Base-by-base conservation (phyloP, 1,139 yeast species). In the Saccharomycopsis hybrid region DNA sequence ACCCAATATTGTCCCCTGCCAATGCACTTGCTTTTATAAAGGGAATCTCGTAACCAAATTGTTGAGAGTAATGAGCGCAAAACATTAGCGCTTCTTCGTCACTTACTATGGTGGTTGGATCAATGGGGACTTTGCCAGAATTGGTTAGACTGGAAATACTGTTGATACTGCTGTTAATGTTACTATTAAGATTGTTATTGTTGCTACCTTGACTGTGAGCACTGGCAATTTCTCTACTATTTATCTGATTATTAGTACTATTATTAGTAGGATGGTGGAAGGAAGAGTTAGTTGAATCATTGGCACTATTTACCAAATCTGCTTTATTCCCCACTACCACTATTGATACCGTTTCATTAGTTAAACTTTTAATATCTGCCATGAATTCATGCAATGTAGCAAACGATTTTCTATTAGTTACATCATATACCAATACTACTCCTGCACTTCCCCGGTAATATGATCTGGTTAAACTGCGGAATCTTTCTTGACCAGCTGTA, bases 391-490 rank as follows among this genome's bases (percentile, higher is more conserved):
- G 71, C 65, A 68, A 71, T 66, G 59, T 72, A 62, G 73, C 78
- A 51, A 70, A 65, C 67, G 81, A 63, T 62, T 73, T 59, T 60
- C 74, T 59, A 68, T 73, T 77, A 41, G 87, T 76, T 52, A 83
- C 73, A 62, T 85, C 94, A 64, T 82, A 85, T 48, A 86, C 85
- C 41, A 85, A 73, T 42, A 85, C 77, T 1, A 89, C 92, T 29
- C 87, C 94, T 49, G 86, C 87, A n/a, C 86, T 78, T 57, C 86
- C 92, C 49, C 94, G 68, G 53, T 85, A 85, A 59, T 85, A 85
- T 33, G 86, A 80, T 13, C 92, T 82, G 47, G 87, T 82, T 52
- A 83, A 70, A 2, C 89, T 82, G 55, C 89, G 68, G 60, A 83
- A 80, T 57, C 90, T 64, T 62, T 84, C 94, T 65, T 84, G 90